A percentile compares a stretch with the other conserved stretches of the same genome.
Evolutionary conservation across 352 stramenopile species (phyloP).

Genomic region (Phytophthora rubi): DNA sequence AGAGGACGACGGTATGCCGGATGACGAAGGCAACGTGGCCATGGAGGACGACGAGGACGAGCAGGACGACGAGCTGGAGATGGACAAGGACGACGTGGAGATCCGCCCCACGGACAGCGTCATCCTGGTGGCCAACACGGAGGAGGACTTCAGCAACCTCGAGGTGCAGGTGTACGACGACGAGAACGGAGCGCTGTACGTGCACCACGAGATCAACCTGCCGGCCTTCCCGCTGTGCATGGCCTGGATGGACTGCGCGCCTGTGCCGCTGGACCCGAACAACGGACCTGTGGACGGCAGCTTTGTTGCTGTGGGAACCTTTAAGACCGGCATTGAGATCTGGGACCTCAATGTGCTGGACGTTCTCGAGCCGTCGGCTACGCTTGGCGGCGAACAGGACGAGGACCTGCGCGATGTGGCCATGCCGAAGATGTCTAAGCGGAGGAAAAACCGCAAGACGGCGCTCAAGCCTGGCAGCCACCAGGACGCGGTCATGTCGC

Average conservation of each 20-base stretch:
- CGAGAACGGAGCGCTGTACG: slow-evolving; percentile 96
- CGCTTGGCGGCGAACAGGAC: slow-evolving; percentile 94
- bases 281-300: slow-evolving; percentile 90
- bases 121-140: slow-evolving; percentile 96
- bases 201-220: slow-evolving; percentile 99
- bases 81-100: slow-evolving; percentile 94
- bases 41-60: slow-evolving; percentile 68
- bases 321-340: slow-evolving; percentile 99
- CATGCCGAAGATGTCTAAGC: slow-evolving; percentile 76
- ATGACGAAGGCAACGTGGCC: slow-evolving; percentile 59
- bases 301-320: slow-evolving; percentile 99
- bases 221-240: slow-evolving; percentile 98
- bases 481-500: slow-evolving; percentile 97
- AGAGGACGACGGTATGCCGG: slow-evolving; percentile 34
- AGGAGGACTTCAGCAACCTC: slow-evolving; percentile 98
- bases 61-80: slow-evolving; percentile 70
- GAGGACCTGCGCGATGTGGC: slow-evolving; percentile 79
- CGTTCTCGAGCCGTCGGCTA: slow-evolving; percentile 95
- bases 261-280: slow-evolving; percentile 59
- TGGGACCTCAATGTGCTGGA: slow-evolving; percentile 99
- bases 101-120: slow-evolving; percentile 95
- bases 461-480: slow-evolving; percentile 95
- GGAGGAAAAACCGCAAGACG: slow-evolving; percentile 73
- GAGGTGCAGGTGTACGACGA: slow-evolving; percentile 99
- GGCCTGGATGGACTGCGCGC: slow-evolving; percentile 95